phyloP scores from a whole-genome alignment of 2,329 filamentous ascomycete species.

The Intubia oerlemansii region DNA sequence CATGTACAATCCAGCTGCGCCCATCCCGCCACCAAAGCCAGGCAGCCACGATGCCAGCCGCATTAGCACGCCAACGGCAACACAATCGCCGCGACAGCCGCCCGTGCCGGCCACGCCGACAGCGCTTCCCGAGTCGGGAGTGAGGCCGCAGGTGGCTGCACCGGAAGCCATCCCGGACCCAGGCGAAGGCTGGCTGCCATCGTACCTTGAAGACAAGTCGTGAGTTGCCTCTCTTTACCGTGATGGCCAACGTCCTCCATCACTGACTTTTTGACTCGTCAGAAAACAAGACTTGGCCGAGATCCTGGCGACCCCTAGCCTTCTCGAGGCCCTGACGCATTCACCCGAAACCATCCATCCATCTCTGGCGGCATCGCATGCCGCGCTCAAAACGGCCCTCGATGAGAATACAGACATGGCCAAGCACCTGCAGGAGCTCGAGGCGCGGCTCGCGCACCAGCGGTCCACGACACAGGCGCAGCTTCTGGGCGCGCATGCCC shows the following conservation, averaged over 20 bases:
- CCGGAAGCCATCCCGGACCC: conserved; percentile 28
- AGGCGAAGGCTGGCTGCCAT: conserved; percentile 59
- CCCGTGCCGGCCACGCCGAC: conserved; percentile 10
- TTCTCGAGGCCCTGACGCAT: conserved; percentile 57
- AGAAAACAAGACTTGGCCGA: conserved; percentile 63
- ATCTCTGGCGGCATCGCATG: conserved; percentile 43
- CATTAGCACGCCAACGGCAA: conserved; percentile 36
- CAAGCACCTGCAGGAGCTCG: conserved; percentile 35
- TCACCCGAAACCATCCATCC: conserved; percentile 47
- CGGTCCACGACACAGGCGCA: conserved; percentile 59
- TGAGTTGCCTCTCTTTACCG: no score
- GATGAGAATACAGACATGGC: conserved; percentile 53
- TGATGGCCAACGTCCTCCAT: no score
- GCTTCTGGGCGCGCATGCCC: conserved; percentile 59
- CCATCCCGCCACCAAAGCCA: conserved; percentile 52
- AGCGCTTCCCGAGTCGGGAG: conserved; percentile 10
- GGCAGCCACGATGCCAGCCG: conserved; percentile 47
- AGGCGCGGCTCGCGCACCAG: conserved; percentile 32
- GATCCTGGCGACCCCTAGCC: conserved; percentile 38
- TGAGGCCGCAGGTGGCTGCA: conserved; percentile 9
- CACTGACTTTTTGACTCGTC: no score
- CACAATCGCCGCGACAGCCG: conserved; percentile 22
- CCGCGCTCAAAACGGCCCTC: conserved; percentile 42
- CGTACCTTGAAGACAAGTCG: conserved; percentile 62
- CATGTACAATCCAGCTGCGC: conserved; percentile 33